Evolutionary conservation across 164 flowering plant genomes (phyloP).

Genomic region (Nymphaea colorata): DNA sequence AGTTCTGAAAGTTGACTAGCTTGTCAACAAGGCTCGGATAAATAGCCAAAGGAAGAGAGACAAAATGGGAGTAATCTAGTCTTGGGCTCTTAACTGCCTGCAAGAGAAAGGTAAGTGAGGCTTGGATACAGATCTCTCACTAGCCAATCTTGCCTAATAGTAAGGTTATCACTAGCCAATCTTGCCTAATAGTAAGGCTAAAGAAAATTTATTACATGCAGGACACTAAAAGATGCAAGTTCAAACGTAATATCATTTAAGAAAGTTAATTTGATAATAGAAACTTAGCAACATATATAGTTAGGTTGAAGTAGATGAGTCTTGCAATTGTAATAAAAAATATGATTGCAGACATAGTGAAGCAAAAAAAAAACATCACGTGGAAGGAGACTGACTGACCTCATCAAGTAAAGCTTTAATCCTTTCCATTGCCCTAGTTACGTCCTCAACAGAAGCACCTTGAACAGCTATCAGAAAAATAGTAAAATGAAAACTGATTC

Average conservation of each 20-base stretch:
- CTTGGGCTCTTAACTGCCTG: constrained; percentile 66
- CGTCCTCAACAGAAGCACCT: constrained; percentile 51
- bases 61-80: constrained; percentile 80
- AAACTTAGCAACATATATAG: too few relatives aligned
- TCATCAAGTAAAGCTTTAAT: constrained; percentile 50
- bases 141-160: background rate
- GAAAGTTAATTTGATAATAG: background rate
- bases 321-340: background rate
- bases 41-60: constrained; percentile 91
- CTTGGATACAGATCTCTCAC: background rate
- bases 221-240: too few relatives aligned
- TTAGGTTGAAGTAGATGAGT: background rate
- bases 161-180: too few relatives aligned
- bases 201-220: too few relatives aligned
- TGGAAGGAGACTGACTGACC: constrained; percentile 26
- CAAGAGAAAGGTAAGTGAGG: background rate
- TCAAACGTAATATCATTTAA: background rate
- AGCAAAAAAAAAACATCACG: background rate
- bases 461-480: constrained; percentile 44
- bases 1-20: constrained; percentile 65
- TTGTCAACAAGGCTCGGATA: constrained; percentile 78
- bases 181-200: background rate
- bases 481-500: background rate
- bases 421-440: constrained; percentile 54
- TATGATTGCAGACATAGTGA: too few relatives aligned